Conservation (phyloP, 1,139 yeast genomes). For the Hyphopichia wangnamkhiaoensis region DNA sequence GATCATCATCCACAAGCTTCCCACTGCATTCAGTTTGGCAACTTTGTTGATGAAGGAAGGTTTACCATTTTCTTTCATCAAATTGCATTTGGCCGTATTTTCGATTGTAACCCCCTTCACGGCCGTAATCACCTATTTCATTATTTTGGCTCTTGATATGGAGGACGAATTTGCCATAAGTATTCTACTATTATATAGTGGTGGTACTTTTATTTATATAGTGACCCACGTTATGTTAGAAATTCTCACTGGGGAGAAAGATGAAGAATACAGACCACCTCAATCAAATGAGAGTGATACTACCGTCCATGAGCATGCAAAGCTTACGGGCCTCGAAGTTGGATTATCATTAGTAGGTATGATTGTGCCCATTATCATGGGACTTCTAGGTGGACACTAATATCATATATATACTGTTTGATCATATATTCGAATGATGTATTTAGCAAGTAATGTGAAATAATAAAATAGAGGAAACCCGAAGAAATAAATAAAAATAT, state of each 20-base stretch:
- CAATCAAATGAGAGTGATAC: constrained; percentile 10
- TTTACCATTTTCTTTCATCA: constrained; percentile 27
- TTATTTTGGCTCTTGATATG: constrained; percentile 31
- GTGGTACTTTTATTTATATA: constrained; percentile 74
- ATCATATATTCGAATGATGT: too few relatives aligned
- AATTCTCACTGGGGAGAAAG: constrained; percentile 7
- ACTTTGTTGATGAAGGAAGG: constrained; percentile 52
- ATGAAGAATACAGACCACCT: constrained; percentile 9
- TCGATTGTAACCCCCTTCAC: constrained; percentile 55
- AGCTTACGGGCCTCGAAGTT: constrained; percentile 9
- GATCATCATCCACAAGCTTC: constrained; percentile 70
- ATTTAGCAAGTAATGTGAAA: too few relatives aligned
- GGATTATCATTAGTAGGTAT: constrained; percentile 16
- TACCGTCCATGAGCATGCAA: constrained; percentile 5
- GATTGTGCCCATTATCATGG: constrained; percentile 15
- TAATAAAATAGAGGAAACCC: too few relatives aligned
- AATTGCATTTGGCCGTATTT: constrained; percentile 46
- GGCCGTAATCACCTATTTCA: constrained; percentile 46
- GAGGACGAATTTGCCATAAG: constrained; percentile 49
- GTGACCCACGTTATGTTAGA: constrained; percentile 63
- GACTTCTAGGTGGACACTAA: constrained; percentile 13
- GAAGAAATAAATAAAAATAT: too few relatives aligned
- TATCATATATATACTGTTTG: too few relatives aligned
- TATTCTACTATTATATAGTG: constrained; percentile 56
- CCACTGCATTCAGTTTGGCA: constrained; percentile 70